Base-by-base conservation (phyloP, 139 green algal species). In the Chlorella sorokiniana region DNA sequence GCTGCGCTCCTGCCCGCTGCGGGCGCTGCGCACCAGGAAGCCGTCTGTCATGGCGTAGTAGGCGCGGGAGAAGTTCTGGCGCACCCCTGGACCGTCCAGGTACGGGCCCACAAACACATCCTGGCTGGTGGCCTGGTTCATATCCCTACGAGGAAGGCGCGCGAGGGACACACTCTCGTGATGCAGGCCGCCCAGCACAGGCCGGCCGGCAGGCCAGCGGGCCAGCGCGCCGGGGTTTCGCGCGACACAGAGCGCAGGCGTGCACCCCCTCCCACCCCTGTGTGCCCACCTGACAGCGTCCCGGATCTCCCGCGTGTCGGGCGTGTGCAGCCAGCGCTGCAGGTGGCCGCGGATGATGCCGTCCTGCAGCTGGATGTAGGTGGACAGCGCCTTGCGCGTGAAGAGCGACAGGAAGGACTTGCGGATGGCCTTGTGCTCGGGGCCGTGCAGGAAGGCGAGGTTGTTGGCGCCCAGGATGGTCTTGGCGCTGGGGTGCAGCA, bases 61-160 rank as follows among this genome's bases (percentile, higher is more conserved):
- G 52, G 87, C 81, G 8, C 86, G 37, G 25, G 51, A 83, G 84
- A 97, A 97, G 84, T 92, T 88, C 3, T 63, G 64, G 25, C 83
- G 81, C 70, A 85, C 86, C 51, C 83, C 81, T 0, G 83, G 77
- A 83, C 93, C 86, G 35, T 94, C 89, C 69, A 97, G 87, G 88
- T 97, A 97, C 23, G 94, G 94, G 4, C 94, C 94, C 59, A 90
- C 87, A 83, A 97, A 97, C 40, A 97, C 94, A 33, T 92, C 86
- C 86, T 97, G 94, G 41, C 83, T 91, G 40, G 93, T 97, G 23
- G 72, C 61, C 20, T 88, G 88, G 81, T 97, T 97, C 70, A 97
- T 81, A 82, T 94, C 86, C 38, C 91, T 87, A 91, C 77, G n/a
- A 81, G 63, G 33, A n/a, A n/a, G 40, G 91, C 86, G 0, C 56